Conservation (phyloP, 768 basidiomycete genomes). For the Asterophora parasitica region DNA sequence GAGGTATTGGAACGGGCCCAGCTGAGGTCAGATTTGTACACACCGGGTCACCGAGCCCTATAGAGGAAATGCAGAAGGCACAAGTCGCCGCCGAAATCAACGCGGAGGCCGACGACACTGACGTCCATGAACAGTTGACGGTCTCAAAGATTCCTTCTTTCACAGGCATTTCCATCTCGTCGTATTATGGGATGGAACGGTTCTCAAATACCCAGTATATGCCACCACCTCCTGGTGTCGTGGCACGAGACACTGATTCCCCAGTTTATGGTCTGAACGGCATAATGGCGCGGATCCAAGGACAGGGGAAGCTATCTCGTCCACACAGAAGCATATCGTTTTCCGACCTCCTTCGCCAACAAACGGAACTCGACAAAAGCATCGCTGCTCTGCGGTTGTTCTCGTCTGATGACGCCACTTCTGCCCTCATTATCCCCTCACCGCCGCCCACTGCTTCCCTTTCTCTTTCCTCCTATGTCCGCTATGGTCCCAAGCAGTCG, state of each 20-base stretch:
- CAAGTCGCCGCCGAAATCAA: neutral
- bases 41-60: neutral
- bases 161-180: conserved; percentile 24
- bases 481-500: conserved; percentile 9
- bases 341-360: conserved; percentile 53
- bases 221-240: neutral
- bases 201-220: neutral
- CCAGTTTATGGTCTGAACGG: conserved; percentile 44
- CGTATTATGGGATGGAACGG: conserved; percentile 27
- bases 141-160: conserved; percentile 3
- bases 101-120: neutral
- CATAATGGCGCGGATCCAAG: conserved; percentile 19
- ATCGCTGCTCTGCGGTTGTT: conserved; percentile 54
- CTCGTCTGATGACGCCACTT: conserved; percentile 21
- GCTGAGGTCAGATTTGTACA: neutral
- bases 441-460: conserved; percentile 3
- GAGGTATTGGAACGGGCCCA: neutral
- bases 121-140: neutral
- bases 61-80: neutral
- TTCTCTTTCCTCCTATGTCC: neutral
- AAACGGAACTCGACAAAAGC: conserved; percentile 58
- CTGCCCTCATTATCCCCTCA: conserved; percentile 3
- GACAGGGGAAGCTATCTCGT: conserved; percentile 14
- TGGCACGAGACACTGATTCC: conserved; percentile 23
- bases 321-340: conserved; percentile 34